Evolutionary conservation across 495 filamentous ascomycete species (phyloP).

Genomic region (Polyplosphaeria fusca): DNA sequence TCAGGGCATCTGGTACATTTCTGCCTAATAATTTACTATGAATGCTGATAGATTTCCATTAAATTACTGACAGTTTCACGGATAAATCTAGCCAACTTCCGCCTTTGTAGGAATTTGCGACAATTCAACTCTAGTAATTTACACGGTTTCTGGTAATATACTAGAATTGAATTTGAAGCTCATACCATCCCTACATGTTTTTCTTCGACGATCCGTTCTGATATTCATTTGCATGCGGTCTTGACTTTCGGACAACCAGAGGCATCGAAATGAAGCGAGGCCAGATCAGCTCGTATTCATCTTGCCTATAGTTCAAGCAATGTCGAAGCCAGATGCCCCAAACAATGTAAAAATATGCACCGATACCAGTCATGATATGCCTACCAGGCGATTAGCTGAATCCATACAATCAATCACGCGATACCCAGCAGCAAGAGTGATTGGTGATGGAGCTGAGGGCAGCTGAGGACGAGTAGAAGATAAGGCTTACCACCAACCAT

Average conservation of each 20-base stretch:
- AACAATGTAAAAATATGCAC: slow-evolving; percentile 79
- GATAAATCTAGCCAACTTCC: too few species aligned
- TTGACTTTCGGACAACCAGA: slow-evolving; percentile 50
- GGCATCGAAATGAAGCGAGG: slow-evolving; percentile 64
- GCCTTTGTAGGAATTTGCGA: too few species aligned
- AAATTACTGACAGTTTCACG: too few species aligned
- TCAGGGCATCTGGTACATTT: too few species aligned
- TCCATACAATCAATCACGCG: neutral
- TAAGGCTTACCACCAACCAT: slow-evolving; percentile 89
- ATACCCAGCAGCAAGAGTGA: too few species aligned
- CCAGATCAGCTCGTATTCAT: slow-evolving; percentile 75
- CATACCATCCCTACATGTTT: neutral
- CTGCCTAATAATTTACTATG: too few species aligned
- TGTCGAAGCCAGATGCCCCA: slow-evolving; percentile 86
- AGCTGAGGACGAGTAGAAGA: slow-evolving; percentile 24
- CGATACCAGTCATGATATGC: slow-evolving; percentile 64
- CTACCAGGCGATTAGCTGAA: slow-evolving; percentile 35
- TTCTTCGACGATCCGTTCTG: slow-evolving; percentile 26
- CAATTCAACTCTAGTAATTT: too few species aligned
- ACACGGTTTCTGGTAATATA: too few species aligned
- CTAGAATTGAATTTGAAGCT: too few species aligned
- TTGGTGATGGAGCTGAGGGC: slow-evolving; percentile 35
- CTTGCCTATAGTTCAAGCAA: slow-evolving; percentile 72
- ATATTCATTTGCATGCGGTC: neutral
- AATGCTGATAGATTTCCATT: too few species aligned